A percentile compares a stretch with the other conserved stretches of the same genome.
Conservation (phyloP, 169 alveolate species). For the Pseudocohnilembus persalinus region DNA sequence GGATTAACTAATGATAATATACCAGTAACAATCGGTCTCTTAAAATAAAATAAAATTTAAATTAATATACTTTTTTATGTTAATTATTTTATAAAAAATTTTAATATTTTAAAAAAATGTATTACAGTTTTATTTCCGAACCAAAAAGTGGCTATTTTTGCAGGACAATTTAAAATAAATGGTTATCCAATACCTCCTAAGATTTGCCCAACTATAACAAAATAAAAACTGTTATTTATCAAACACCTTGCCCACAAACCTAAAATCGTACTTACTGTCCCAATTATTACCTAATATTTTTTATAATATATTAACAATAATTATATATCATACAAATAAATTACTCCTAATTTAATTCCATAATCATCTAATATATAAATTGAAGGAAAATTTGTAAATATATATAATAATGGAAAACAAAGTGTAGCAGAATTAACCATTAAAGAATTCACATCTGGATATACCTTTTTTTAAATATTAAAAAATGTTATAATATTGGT, state of each 20-base stretch:
- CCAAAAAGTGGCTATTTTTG: conserved; percentile 25
- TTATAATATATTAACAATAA: neutral
- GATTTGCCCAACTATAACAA: conserved; percentile 17
- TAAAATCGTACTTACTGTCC: conserved; percentile 3
- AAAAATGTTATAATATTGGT: too few relatives aligned
- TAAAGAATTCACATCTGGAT: neutral
- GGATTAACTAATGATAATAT: conserved; percentile 15
- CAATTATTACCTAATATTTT: neutral
- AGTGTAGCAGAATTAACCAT: neutral
- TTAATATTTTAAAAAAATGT: neutral
- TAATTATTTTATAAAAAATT: too few relatives aligned
- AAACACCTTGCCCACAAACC: conserved; percentile 17
- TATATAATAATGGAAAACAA: neutral
- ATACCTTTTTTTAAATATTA: neutral
- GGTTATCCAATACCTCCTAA: conserved; percentile 22
- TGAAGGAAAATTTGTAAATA: conserved; percentile 7
- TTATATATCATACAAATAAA: neutral
- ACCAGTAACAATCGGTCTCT: conserved; percentile 21
- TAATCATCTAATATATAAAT: neutral
- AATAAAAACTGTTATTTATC: conserved; percentile 20
- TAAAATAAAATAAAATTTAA: neutral
- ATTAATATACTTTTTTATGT: neutral
- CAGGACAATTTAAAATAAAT: conserved; percentile 13
- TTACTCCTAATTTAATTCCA: conserved; percentile 17
- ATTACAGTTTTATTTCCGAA: conserved; percentile 14